Evolutionary conservation across 371 early-diverging fungal genomes (phyloP), one percentile per base, ranked within the genome.

Genomic region (Circinella umbellata): DNA sequence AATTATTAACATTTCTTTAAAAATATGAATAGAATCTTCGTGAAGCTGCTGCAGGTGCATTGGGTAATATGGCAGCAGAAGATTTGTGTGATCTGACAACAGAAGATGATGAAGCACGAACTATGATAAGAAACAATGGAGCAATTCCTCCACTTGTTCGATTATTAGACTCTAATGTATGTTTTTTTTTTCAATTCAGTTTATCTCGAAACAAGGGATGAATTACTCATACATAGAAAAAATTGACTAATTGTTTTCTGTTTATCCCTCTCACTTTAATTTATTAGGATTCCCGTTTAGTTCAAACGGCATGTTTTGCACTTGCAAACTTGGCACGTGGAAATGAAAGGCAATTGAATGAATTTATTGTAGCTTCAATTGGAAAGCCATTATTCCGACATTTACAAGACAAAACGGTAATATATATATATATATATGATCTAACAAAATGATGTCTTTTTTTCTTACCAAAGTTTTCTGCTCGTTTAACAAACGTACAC

Each of bases 271-370:
- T 36, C 37, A 1, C 17, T 13, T 20, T 0, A 34, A 13, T 51
- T 51, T 13, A 42, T 18, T 66, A 79, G 88, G 83, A 88, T 66
- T 65, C 81, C 47, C 74, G 78, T 8, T 64, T 91, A 48, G 76
- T 91, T n/a, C 90, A 90, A 68, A 90, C 92, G 3, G 86, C 86
- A 9, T 93, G 93, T 75, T 92, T 93, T 79, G 91, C 93, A 4
- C 64, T 93, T 36, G 91, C 92, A n/a, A 92, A 91, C 69, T 71
- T 93, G 74, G 88, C 90, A 4, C 89, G 91, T 55, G 87, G 86
- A 18, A 83, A 86, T 38, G 86, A 87, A 68, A 75, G 85, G 0
- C 83, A 86, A 34, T 69, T 86, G 38, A 77, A 84, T n/a, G 80
- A 74, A 20, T 76, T 89, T 34, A 80, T 89, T 37, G 77, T 74